Evolutionary conservation across 2,329 filamentous ascomycete species (phyloP), one percentile per base, ranked within the genome.

Genomic region (Fusarium multiceps): DNA sequence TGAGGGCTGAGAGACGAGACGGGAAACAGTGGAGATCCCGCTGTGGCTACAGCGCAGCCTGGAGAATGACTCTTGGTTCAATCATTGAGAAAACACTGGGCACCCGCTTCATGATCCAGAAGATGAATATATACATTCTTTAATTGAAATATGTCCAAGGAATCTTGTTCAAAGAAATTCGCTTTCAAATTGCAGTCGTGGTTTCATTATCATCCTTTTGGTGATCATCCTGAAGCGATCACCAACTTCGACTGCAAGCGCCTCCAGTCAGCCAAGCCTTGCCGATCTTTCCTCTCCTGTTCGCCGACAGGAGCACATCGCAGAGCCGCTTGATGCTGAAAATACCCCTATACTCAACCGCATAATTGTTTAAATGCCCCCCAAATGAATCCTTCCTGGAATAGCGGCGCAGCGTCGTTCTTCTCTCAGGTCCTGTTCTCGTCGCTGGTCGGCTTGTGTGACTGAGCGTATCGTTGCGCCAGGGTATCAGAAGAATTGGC

Each of bases 21-120:
- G 63, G 54, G 48, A 66, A 68, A 68, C 13, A 59, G 65, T 65
- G 65, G 64, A n/a, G 65, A 59, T 45, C 59, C 43, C 64, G 59
- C 64, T 51, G n/a, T 20, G 32, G 37, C 34, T 48, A 27, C 32
- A 51, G 32, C 34, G 34, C 34, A 37, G 46, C 28, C 46, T 34
- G 46, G 20, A 10, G 21, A 45, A 10, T 12, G 9, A 37, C 5
- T n/a, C 34, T 37, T n/a, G 34, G 18, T 37, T 37, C 34, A 37
- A n/a, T 37, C 4, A 4, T 37, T 37, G 18, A n/a, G 9, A 37
- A 37, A n/a, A 37, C 34, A 12, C 8, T 7, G 23, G 6, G 34
- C 34, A 9, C 5, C 16, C 3, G 9, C 0, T 37, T 18, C 18
- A 11, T n/a, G 18, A 4, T 37, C 10, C 34, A n/a, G 18, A 37